These are phyloP conservation scores for Phragmites australis DNA, from an alignment of 176 grass and related monocot genomes.

Conservation along the genomic window DNA sequence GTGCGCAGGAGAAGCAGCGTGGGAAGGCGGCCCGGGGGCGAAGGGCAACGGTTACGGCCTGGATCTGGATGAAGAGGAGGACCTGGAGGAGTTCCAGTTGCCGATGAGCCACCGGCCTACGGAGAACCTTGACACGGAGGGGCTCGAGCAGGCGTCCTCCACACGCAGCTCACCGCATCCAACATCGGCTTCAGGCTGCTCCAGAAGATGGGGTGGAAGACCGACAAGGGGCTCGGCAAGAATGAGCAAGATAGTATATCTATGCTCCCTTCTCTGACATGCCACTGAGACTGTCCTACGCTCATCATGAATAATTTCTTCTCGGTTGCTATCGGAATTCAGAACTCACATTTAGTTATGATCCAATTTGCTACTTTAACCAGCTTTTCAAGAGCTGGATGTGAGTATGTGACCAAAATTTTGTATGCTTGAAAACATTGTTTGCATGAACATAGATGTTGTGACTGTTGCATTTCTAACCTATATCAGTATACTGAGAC, in stretches of 20 bases:
- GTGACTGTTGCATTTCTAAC: too few relatives aligned
- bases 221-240: slow-evolving; percentile 93
- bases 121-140: slow-evolving; percentile 88
- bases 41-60: background rate
- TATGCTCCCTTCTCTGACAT: background rate
- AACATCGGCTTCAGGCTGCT: slow-evolving; percentile 88
- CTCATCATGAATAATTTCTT: background rate
- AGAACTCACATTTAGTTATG: background rate
- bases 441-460: too few relatives aligned
- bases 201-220: slow-evolving; percentile 97
- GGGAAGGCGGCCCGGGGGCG: background rate
- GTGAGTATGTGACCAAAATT: too few relatives aligned
- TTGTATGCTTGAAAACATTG: too few relatives aligned
- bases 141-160: slow-evolving; percentile 91
- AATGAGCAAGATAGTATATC: slow-evolving; percentile 67
- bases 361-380: too few relatives aligned
- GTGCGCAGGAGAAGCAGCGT: slow-evolving; percentile 7
- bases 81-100: slow-evolving; percentile 63
- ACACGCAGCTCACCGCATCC: slow-evolving; percentile 69
- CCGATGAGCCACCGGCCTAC: slow-evolving; percentile 72
- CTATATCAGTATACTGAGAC: too few relatives aligned
- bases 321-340: background rate
- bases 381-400: too few relatives aligned
- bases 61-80: slow-evolving; percentile 16
- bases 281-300: background rate